Base-by-base conservation (phyloP, 2,329 filamentous ascomycete genomes). In the Trichophyton schoenleinii region DNA sequence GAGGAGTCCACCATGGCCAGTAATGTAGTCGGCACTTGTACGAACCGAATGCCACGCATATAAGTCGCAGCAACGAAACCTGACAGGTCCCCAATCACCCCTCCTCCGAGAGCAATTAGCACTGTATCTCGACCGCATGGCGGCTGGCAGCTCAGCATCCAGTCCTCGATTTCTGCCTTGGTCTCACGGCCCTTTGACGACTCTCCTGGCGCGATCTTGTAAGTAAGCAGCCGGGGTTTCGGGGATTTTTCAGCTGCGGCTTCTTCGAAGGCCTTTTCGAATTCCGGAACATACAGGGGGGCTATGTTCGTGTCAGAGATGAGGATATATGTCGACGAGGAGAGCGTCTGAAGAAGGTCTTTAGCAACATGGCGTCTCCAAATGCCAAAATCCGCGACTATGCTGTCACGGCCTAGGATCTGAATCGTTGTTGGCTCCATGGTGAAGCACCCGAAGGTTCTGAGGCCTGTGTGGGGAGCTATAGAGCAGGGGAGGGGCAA, bases 1-100 rank as follows among this genome's bases (percentile, higher is more conserved):
- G 91, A 96, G 53, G 92, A 97, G 75, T 99, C 94, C 48, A 99
- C 94, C 94, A 99, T 99, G 65, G 94, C 85, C 60, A 99, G 81
- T 62, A 99, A 80, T 0, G 91, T 96, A 8, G 94, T 99, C 0
- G 94, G 94, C 55, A 99, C 91, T 75, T 99, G 94, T 48, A 96
- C 91, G 72, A 96, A 96, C 67, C 89, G 89, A 64, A 99, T 87
- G 61, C 94, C 94, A 67, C 94, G 87, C 94, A 99, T 99, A 77
- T 97, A 99, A 42, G 94, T 99, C 44, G 94, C 91, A 22, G 94
- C 94, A 59, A 97, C 91, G 72, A 95, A 99, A 59, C 94, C 94
- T 65, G 96, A 91, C 87, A 99, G 88, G 74, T 99, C 94, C 36
- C 94, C 94, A 74, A 99, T 96, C 64, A 99, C 94, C 62, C 94